A percentile compares a stretch with the other conserved stretches of the same genome.
Conservation (phyloP, 148 eudicot genomes). For the Vaccinium macrocarpon region DNA sequence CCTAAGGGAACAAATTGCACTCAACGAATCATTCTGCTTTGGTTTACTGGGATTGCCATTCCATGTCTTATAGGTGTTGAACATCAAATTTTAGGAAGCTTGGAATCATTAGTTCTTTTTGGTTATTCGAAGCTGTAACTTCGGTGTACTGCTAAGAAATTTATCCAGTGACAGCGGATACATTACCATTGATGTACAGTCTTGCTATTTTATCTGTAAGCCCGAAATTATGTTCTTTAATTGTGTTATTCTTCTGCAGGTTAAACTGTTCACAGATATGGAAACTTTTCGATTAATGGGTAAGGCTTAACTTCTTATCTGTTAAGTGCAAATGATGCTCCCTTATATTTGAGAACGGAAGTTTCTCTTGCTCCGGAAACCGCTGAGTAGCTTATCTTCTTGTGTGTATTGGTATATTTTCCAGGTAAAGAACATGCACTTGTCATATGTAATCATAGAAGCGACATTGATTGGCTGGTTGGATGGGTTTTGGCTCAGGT, state of each 20-base stretch:
- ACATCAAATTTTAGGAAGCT: neutral
- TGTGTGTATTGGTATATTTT: conserved; percentile 17
- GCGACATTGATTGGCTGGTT: conserved; percentile 97
- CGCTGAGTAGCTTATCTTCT: neutral
- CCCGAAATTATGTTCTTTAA: neutral
- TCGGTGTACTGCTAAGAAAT: neutral
- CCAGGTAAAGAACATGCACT: conserved; percentile 95
- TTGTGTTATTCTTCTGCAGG: conserved; percentile 46
- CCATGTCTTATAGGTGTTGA: neutral
- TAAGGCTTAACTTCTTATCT: conserved; percentile 28
- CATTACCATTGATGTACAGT: neutral
- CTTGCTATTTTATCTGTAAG: neutral
- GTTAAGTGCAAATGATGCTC: neutral
- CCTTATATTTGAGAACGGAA: neutral
- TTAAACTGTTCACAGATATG: conserved; percentile 67
- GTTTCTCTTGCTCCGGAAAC: neutral
- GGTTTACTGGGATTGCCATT: neutral
- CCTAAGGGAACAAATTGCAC: neutral
- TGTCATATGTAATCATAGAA: conserved; percentile 71
- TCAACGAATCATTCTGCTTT: neutral
- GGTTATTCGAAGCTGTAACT: neutral
- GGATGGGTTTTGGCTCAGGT: conserved; percentile 99
- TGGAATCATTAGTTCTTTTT: neutral
- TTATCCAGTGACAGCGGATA: neutral
- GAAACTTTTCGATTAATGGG: conserved; percentile 77